These are phyloP conservation scores for Plasmodium gaboni DNA, from an alignment of 169 alveolate genomes.

Conservation along the genomic window DNA sequence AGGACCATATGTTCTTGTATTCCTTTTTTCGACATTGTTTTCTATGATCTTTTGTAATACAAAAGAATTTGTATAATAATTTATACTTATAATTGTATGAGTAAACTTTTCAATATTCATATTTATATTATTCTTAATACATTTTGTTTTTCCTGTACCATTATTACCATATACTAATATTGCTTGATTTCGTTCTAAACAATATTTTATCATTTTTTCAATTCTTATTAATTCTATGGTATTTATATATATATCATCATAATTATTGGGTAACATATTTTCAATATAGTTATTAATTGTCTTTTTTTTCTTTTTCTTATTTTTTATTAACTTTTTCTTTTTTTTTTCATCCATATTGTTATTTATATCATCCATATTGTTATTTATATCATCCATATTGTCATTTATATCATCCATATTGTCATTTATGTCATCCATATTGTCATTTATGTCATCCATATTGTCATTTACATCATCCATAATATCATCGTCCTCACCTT, in stretches of 20 bases:
- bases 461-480: not conserved
- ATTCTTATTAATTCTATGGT: constrained; percentile 63
- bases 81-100: constrained; percentile 63
- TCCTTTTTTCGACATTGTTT: constrained; percentile 92
- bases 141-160: constrained; percentile 74
- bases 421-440: not conserved
- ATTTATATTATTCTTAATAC: constrained; percentile 68
- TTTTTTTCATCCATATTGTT: not conserved
- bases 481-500: constrained; percentile 2
- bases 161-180: constrained; percentile 64
- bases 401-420: not conserved
- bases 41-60: constrained; percentile 87
- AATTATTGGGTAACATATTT: constrained; percentile 65
- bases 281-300: constrained; percentile 48
- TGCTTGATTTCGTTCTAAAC: constrained; percentile 43
- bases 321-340: constrained; percentile 5
- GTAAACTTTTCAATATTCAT: constrained; percentile 76
- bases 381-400: constrained; percentile 1
- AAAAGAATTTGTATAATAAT: constrained; percentile 73
- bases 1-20: constrained; percentile 95
- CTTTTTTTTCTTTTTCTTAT: constrained; percentile 27
- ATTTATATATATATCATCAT: constrained; percentile 64
- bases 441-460: not conserved
- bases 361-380: not conserved
- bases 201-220: constrained; percentile 72